Evolutionary conservation across 306 rosid species (phyloP).

Genomic region (Vigna hirtella): DNA sequence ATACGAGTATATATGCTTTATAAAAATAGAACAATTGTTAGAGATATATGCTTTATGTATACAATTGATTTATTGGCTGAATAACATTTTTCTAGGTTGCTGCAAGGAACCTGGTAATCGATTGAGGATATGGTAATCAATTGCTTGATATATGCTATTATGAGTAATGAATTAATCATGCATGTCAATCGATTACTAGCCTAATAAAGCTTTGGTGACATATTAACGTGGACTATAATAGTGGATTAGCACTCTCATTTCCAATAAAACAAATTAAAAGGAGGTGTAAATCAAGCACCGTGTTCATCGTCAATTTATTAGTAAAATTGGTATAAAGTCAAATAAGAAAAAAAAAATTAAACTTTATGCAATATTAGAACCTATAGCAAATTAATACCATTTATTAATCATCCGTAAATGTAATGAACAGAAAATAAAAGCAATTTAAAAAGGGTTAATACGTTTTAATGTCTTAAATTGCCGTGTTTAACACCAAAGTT

Average conservation of each 20-base stretch:
- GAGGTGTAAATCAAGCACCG: neutral
- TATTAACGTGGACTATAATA: conserved; percentile 5
- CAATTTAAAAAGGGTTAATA: too few relatives aligned
- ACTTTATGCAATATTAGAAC: too few relatives aligned
- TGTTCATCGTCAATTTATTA: neutral
- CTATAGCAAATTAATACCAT: too few relatives aligned
- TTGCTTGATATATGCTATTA: conserved; percentile 9
- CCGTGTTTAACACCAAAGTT: too few relatives aligned
- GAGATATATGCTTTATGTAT: neutral
- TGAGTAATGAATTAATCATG: conserved; percentile 21
- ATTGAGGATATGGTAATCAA: conserved; percentile 21
- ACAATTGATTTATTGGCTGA: neutral
- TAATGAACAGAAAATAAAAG: too few relatives aligned
- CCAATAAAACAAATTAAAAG: conserved; percentile 17
- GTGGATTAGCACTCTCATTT: neutral
- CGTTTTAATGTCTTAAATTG: too few relatives aligned
- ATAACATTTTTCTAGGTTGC: neutral
- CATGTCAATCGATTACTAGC: neutral
- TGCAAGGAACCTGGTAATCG: neutral
- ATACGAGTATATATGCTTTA: too few relatives aligned
- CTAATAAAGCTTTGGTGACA: neutral
- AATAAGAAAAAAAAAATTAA: neutral
- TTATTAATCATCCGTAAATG: too few relatives aligned
- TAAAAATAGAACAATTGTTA: neutral
- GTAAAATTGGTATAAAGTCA: neutral